Evolutionary conservation across 2,329 filamentous ascomycete species (phyloP).

Genomic region (Daldinia sp.): DNA sequence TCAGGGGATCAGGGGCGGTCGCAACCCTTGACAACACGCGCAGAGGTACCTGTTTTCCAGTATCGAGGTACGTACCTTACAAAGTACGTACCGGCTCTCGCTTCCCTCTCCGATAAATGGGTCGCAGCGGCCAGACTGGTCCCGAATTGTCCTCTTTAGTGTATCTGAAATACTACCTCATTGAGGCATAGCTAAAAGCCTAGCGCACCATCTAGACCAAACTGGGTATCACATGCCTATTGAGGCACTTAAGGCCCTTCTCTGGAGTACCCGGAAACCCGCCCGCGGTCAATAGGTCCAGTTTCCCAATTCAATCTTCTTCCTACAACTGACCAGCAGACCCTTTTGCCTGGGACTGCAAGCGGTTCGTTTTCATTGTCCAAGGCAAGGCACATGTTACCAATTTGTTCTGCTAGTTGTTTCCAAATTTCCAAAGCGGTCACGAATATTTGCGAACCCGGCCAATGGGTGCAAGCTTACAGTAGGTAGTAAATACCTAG

Average conservation of each 20-base stretch:
- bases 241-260: constrained; percentile 41
- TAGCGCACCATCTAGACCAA: constrained; percentile 35
- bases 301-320: constrained; percentile 37
- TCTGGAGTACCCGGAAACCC: constrained; percentile 34
- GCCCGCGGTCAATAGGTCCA: constrained; percentile 42
- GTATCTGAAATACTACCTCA: constrained; percentile 23
- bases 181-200: constrained; percentile 8
- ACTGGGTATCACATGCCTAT: constrained; percentile 40
- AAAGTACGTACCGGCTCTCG: constrained; percentile 27
- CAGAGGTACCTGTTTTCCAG: constrained; percentile 32
- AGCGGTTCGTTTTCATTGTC: constrained; percentile 36
- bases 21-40: constrained; percentile 41
- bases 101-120: constrained; percentile 34
- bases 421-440: constrained; percentile 24
- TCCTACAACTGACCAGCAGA: constrained; percentile 35
- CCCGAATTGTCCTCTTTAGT: constrained; percentile 38
- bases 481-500: too few species aligned
- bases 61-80: not conserved
- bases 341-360: constrained; percentile 35
- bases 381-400: constrained; percentile 33
- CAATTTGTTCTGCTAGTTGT: constrained; percentile 22
- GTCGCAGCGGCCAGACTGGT: constrained; percentile 32
- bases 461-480: constrained; percentile 11
- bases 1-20: constrained; percentile 38
- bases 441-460: constrained; percentile 22